Evolutionary conservation across 2,329 filamentous ascomycete species (phyloP), one percentile per base, ranked within the genome.

Genomic region (Aspergillus tamarii): DNA sequence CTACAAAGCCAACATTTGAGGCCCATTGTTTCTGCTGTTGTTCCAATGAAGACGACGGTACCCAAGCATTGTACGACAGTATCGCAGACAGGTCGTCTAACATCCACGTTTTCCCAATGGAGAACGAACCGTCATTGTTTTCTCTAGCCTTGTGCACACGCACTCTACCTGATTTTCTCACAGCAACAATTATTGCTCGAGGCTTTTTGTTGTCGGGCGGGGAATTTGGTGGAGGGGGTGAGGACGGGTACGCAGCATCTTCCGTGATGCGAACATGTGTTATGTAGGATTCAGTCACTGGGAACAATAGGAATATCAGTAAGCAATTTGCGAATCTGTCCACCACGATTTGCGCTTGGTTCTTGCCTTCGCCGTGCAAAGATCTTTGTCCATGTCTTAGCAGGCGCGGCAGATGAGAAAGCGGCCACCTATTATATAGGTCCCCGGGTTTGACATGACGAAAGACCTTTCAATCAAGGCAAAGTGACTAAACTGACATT

Each of bases 21-120:
- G 93, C 94, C 91, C 92, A 96, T 74, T 90, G 79, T 70, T 88
- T 87, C 52, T 85, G 81, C 68, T 88, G 84, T 60, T 85, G 83
- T 79, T 85, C 90, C 78, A 84, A 86, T 69, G 81, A 86, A 76
- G 67, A 89, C 70, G 78, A 83, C 74, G 83, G 86, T 74, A 76
- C 83, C 23, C 87, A 77, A 50, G 89, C 85, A 8, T 88, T 90
- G 74, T 90, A 98, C 30, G 93, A 95, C 76, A 96, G 91, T 68
- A 99, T 91, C 53, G 87, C 85, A 5, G 87, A 86, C 56, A 99
- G 82, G 75, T 99, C 95, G 78, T 98, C 94, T 70, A 99, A 86
- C 76, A 94, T 91, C 95, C 95, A 99, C 4, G 95, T 97, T 82
- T 99, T 99, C 69, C 95, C 95, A 70, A 99, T 97, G 23, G 94